Conservation (phyloP, 495 filamentous ascomycete species). For the Aspergillus mulundensis region DNA sequence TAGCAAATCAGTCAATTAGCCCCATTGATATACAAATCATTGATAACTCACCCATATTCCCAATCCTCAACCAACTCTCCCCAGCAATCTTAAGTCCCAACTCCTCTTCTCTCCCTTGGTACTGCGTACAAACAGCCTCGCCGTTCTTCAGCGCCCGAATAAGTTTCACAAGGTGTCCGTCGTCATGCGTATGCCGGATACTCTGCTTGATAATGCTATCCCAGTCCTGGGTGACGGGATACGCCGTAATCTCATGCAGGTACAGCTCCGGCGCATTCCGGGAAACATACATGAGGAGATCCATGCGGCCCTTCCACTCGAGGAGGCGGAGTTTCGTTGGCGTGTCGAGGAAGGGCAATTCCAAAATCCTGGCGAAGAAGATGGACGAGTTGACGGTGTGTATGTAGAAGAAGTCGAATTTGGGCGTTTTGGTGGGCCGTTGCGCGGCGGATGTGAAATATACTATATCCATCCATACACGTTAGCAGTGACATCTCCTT, state of each 20-base stretch:
- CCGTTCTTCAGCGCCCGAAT: constrained; percentile 61
- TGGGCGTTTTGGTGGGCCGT: constrained; percentile 57
- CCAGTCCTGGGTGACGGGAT: constrained; percentile 46
- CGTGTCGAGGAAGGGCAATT: constrained; percentile 18
- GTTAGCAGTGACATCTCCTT: neutral
- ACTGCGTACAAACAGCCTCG: constrained; percentile 42
- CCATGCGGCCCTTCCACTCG: constrained; percentile 71
- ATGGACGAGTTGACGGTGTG: constrained; percentile 61
- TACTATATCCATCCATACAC: no score
- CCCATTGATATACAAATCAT: no score
- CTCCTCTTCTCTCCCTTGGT: constrained; percentile 37
- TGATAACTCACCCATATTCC: constrained; percentile 46
- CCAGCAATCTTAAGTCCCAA: constrained; percentile 54
- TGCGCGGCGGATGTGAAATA: constrained; percentile 62
- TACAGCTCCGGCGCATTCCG: constrained; percentile 51
- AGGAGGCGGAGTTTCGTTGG: constrained; percentile 60
- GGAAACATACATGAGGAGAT: constrained; percentile 64
- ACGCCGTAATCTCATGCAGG: constrained; percentile 50
- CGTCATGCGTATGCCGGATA: constrained; percentile 53
- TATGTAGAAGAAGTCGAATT: constrained; percentile 82
- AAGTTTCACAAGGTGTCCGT: constrained; percentile 76
- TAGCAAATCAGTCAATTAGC: no score
- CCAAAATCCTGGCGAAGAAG: constrained; percentile 55
- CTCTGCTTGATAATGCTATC: constrained; percentile 53
- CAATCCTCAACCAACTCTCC: constrained; percentile 67